Base-by-base conservation (phyloP, 2,329 filamentous ascomycete species). In the Fusarium equiseti region DNA sequence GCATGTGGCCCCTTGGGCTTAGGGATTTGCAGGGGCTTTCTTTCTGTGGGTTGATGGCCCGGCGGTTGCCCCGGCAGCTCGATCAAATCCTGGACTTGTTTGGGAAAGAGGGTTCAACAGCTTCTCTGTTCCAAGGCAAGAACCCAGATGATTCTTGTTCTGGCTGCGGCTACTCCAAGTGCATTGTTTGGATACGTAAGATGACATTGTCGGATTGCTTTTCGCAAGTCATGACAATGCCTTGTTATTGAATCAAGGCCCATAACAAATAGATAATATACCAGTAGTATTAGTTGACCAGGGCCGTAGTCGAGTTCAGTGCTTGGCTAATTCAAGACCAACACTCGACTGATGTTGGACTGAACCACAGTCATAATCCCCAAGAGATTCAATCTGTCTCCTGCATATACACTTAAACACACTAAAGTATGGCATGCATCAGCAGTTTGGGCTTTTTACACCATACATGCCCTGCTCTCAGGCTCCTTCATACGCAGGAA, bases 61-160 rank as follows among this genome's bases (percentile, higher is more conserved):
- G 27, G 59, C 55, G 68, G 68, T 71, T 71, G 68, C 68, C 68
- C 68, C 63, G 52, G 68, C 68, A 71, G 68, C 68, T 69, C 44
- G 40, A 61, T 65, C 53, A 52, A 54, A 58, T 69, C 68, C 44
- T 59, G 45, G 35, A 55, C 42, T 70, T 43, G 45, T 45, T 45
- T 31, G 58, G 38, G 51, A 66, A 59, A 45, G 46, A 56, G 45
- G 63, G 29, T 38, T 45, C 29, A 44, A 43, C 31, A 24, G 26
- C 38, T 45, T 29, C 44, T 27, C 49, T 20, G 20, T 60, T 66
- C 48, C 63, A 66, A 66, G 63, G 63, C 48, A 66, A 44, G 49
- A 54, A 61, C 48, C 55, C 49, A 65, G 51, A 29, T 35, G 24
- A 35, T 63, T 63, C 27, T 18, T 58, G 31, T 58, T 27, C 22